Evolutionary conservation across 2,329 filamentous ascomycete genomes (phyloP).

Genomic region (Endothia cerciana): DNA sequence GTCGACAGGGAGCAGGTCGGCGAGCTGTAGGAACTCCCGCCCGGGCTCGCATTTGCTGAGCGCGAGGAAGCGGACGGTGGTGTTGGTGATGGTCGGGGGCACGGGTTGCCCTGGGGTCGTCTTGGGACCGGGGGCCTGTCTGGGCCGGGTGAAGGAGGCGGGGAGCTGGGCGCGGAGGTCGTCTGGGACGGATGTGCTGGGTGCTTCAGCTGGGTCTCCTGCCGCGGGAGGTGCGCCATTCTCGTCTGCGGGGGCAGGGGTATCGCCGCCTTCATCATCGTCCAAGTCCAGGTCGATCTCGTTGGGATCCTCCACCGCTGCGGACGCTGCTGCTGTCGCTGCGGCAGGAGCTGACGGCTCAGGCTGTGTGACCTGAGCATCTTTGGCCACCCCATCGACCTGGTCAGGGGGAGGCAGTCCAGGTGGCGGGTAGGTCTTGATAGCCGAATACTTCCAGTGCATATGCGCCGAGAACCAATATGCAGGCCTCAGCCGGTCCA

Average conservation of each 20-base stretch:
- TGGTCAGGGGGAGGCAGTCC: conserved; percentile 33
- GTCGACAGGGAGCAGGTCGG: conserved; percentile 61
- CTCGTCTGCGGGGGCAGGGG: conserved; percentile 26
- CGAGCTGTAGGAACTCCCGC: conserved; percentile 80
- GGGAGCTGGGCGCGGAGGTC: conserved; percentile 75
- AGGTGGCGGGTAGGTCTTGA: conserved; percentile 55
- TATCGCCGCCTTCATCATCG: conserved; percentile 48
- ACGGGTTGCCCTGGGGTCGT: conserved; percentile 62
- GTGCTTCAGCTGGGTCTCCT: conserved; percentile 30
- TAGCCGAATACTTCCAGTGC: conserved; percentile 83
- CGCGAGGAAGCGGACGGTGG: conserved; percentile 79
- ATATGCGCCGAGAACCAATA: conserved; percentile 96
- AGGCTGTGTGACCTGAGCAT: conserved; percentile 19
- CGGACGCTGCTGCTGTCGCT: conserved; percentile 11
- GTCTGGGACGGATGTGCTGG: conserved; percentile 54
- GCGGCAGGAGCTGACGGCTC: conserved; percentile 26
- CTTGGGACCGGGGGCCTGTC: conserved; percentile 48
- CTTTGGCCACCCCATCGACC: conserved; percentile 29
- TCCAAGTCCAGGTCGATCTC: conserved; percentile 73
- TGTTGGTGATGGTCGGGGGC: conserved; percentile 76
- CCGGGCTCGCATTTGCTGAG: conserved; percentile 87
- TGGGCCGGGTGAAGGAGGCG: conserved; percentile 66
- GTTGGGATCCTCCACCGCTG: conserved; percentile 56
- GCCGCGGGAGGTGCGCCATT: conserved; percentile 20
- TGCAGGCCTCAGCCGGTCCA: conserved; percentile 78